Evolutionary conservation across 106 monocot genomes (phyloP).

Genomic region (Gastrodia elata): DNA sequence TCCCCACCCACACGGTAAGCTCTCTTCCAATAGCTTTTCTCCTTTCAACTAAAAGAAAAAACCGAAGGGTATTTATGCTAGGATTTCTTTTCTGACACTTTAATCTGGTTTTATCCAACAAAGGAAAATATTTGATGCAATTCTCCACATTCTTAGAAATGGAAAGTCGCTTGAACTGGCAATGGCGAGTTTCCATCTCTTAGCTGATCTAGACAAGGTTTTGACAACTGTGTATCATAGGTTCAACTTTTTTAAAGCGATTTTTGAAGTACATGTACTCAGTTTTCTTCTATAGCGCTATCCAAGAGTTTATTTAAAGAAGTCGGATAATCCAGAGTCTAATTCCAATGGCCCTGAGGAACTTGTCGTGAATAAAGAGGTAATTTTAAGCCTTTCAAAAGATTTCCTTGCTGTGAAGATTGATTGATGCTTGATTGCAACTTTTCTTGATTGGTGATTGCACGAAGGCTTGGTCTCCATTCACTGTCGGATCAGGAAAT

Average conservation of each 20-base stretch:
- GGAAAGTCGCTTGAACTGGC: constrained; percentile 61
- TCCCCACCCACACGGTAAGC: constrained; percentile 49
- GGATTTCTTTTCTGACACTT: background rate
- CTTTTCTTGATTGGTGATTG: constrained; percentile 5
- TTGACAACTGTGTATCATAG: background rate
- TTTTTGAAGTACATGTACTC: background rate
- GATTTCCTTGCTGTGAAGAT: background rate
- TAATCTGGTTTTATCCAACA: background rate
- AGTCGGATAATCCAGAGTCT: constrained; percentile 5
- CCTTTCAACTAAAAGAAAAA: background rate
- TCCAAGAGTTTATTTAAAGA: constrained; percentile 48
- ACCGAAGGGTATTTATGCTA: background rate
- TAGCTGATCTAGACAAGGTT: constrained; percentile 68
- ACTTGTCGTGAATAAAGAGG: constrained; percentile 69
- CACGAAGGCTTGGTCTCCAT: constrained; percentile 81
- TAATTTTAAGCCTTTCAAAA: constrained; percentile 7
- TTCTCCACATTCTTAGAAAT: constrained; percentile 48
- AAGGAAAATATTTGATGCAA: constrained; percentile 71
- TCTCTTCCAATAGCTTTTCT: background rate
- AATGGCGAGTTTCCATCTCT: constrained; percentile 55
- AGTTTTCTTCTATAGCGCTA: constrained; percentile 41
- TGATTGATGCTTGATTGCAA: background rate
- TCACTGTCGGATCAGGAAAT: constrained; percentile 22
- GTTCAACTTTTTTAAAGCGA: background rate
- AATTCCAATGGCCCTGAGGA: constrained; percentile 5